Base-by-base conservation (phyloP, 139 green algal genomes). In the Volvox africanus region DNA sequence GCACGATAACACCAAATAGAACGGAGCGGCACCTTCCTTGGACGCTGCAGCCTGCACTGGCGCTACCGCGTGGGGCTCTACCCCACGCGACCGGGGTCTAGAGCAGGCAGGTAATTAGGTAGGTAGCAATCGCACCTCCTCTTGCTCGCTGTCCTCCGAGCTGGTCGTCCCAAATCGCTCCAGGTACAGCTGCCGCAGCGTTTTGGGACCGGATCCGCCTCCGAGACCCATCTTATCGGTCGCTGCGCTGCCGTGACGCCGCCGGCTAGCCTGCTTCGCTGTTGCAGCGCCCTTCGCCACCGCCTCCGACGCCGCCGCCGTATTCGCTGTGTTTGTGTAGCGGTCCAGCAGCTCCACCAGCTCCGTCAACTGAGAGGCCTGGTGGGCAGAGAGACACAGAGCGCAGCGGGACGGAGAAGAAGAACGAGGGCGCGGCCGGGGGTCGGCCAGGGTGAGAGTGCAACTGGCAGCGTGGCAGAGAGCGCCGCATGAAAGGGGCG, bases 131-230 rank as follows among this genome's bases (percentile, higher is more conserved):
- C 44, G 22, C 67, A 75, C 33, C 76, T 62, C 33, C 76, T 82
- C 76, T 30, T 61, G 36, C 18, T 37, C 62, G 85, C 44, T 82
- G 1, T 89, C 84, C 3, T 55, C 44, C 44, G 44, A 55, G 44
- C 44, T 55, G 9, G 44, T 55, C 44, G 44, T 55, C 2, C 85
- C 85, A 24, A 89, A 89, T 18, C 85, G 85, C 20, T 89, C 85
- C 85, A 26, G 26, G 85, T 89, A 89, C 18, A 89, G 85, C 85
- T 89, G 37, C 69, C 85, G 68, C 69, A 89, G 11, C 13, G 13
- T 89, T 71, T 89, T 89, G 69, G 85, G 85, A 11, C 85, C 85
- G 1, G 22, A 44, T n/a, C 85, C 85, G 85, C 85, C 85, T 30
- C 85, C 85, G 37, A 89, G 69, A 20, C 85, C 85, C n/a, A 21